Percentiles rank a stretch among this genome's conserved stretches.
These are phyloP conservation scores for Anastatica hierochuntica DNA, from an alignment of 345 rosid species.

Conservation along the genomic window DNA sequence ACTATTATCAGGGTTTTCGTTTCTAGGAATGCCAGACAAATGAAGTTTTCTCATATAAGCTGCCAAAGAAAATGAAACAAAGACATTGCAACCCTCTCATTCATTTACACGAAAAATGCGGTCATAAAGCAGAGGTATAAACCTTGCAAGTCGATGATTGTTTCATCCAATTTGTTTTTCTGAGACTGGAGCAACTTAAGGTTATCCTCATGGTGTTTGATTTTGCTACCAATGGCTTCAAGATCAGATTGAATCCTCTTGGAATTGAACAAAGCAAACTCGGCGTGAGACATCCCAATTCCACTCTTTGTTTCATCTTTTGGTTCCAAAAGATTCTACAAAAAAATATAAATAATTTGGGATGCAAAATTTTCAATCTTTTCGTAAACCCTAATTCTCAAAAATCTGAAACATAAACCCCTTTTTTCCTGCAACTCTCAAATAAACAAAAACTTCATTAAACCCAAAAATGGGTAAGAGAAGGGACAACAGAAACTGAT, in stretches of 20 bases:
- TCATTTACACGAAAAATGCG: background rate
- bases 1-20: constrained; percentile 20
- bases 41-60: constrained; percentile 47
- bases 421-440: too few relatives aligned
- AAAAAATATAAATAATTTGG: too few relatives aligned
- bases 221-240: constrained; percentile 41
- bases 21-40: too few relatives aligned
- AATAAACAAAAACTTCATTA: too few relatives aligned
- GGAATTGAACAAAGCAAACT: constrained; percentile 29
- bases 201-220: constrained; percentile 61
- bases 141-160: constrained; percentile 64
- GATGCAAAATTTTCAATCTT: constrained; percentile 32
- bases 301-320: constrained; percentile 33
- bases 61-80: constrained; percentile 23
- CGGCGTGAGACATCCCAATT: constrained; percentile 36
- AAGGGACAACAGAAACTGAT: too few relatives aligned
- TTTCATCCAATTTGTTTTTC: constrained; percentile 48
- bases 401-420: too few relatives aligned
- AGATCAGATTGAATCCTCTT: constrained; percentile 68
- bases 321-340: too few relatives aligned
- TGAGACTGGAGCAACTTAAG: constrained; percentile 38
- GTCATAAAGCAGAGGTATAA: constrained; percentile 1
- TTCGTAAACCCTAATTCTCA: too few relatives aligned
- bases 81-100: background rate
- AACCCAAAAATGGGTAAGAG: too few relatives aligned